phyloP scores from a whole-genome alignment of 2,329 filamentous ascomycete genomes.

The Calonectria ilicicola region DNA sequence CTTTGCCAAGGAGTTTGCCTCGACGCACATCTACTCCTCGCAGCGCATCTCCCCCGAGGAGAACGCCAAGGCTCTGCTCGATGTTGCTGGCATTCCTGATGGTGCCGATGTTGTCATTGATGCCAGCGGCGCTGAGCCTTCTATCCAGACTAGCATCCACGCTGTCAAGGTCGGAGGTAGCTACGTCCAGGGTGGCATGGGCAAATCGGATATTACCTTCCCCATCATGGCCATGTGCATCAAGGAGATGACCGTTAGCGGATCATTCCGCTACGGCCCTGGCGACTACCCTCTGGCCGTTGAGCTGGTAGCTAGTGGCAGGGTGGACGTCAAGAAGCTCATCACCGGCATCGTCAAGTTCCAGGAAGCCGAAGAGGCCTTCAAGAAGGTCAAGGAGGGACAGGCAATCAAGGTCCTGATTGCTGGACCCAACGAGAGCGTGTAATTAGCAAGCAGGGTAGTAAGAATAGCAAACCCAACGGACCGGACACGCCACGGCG shows the following conservation, averaged over 20 bases:
- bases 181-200: slow-evolving; percentile 92
- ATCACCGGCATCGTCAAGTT: slow-evolving; percentile 85
- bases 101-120: slow-evolving; percentile 86
- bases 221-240: slow-evolving; percentile 91
- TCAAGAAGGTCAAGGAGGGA: slow-evolving; percentile 86
- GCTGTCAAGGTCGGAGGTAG: slow-evolving; percentile 77
- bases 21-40: slow-evolving; percentile 78
- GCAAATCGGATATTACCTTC: slow-evolving; percentile 86
- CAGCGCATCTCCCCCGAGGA: slow-evolving; percentile 73
- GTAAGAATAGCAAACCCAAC: slow-evolving; percentile 1
- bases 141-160: slow-evolving; percentile 81
- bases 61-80: slow-evolving; percentile 77
- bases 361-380: slow-evolving; percentile 85
- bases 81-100: slow-evolving; percentile 70
- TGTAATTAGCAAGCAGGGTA: slow-evolving; percentile 3
- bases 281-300: slow-evolving; percentile 91
- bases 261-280: slow-evolving; percentile 89
- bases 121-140: slow-evolving; percentile 82
- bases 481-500: slow-evolving; percentile 2
- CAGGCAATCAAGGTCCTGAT: slow-evolving; percentile 81
- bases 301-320: slow-evolving; percentile 78
- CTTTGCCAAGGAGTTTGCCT: slow-evolving; percentile 80
- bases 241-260: slow-evolving; percentile 89
- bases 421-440: slow-evolving; percentile 73
- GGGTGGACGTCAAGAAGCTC: slow-evolving; percentile 84